A percentile compares a stretch with the other conserved stretches of the same genome.
Conservation (phyloP, 768 basidiomycete genomes). For the Sporobolomyces pararoseus region DNA sequence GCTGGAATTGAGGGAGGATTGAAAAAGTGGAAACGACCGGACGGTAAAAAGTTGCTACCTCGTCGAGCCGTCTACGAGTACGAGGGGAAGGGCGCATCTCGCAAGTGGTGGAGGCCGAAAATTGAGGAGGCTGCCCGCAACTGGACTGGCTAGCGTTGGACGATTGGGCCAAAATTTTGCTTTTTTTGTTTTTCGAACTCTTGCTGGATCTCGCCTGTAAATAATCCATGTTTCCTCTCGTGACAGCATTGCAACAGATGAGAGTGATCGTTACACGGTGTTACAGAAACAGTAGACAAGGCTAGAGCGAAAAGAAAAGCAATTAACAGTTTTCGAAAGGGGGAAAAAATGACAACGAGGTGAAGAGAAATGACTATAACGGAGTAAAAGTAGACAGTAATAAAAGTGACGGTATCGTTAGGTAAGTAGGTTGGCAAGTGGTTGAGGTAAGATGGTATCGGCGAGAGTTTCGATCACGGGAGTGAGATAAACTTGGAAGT, state of each 20-base stretch:
- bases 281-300: too few species aligned
- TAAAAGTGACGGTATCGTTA: too few species aligned
- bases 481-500: slow-evolving; percentile 16
- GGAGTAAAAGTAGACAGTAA: too few species aligned
- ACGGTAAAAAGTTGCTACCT: slow-evolving; percentile 26
- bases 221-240: too few species aligned
- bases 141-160: slow-evolving; percentile 22
- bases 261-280: too few species aligned
- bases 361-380: too few species aligned
- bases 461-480: slow-evolving; percentile 33
- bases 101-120: slow-evolving; percentile 31
- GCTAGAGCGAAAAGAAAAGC: not conserved
- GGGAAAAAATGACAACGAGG: too few species aligned
- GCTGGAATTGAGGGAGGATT: slow-evolving; percentile 14
- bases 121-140: slow-evolving; percentile 14
- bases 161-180: too few species aligned
- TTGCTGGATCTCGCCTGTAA: too few species aligned
- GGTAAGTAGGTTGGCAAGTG: slow-evolving; percentile 9
- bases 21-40: slow-evolving; percentile 34
- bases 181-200: too few species aligned
- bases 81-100: slow-evolving; percentile 4
- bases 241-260: too few species aligned
- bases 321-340: too few species aligned
- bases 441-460: slow-evolving; percentile 28
- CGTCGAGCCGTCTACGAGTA: slow-evolving; percentile 30